phyloP scores from a whole-genome alignment of 257 asterid genomes.

The Scutellaria galericulata region DNA sequence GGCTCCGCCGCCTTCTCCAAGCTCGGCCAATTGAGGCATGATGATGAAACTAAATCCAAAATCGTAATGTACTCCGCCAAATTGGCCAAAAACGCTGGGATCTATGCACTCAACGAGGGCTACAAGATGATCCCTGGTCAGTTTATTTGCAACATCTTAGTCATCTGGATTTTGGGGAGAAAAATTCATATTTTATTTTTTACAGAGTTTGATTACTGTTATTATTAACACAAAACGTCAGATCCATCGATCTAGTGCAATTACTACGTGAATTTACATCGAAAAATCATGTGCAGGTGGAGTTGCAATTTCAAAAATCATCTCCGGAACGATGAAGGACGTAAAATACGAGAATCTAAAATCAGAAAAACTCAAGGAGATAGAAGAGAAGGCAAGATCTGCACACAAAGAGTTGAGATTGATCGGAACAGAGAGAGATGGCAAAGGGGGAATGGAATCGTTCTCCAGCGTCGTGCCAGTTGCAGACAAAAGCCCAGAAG shows the following conservation, averaged over 20 bases:
- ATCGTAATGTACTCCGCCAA: slow-evolving; percentile 34
- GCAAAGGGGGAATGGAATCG: neutral
- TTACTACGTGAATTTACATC: no score
- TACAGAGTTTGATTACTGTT: no score
- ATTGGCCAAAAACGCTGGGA: slow-evolving; percentile 30
- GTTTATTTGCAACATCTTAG: no score
- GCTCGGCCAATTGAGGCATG: slow-evolving; percentile 34
- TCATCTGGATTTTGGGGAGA: no score
- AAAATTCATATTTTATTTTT: no score
- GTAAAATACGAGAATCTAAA: slow-evolving; percentile 39
- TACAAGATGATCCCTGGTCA: slow-evolving; percentile 52
- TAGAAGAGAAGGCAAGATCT: slow-evolving; percentile 2
- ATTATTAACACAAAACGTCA: no score
- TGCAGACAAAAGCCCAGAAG: slow-evolving; percentile 42
- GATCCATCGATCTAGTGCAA: no score
- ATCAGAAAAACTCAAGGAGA: neutral
- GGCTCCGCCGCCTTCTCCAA: slow-evolving; percentile 30
- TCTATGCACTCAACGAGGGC: slow-evolving; percentile 35
- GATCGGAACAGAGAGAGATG: slow-evolving; percentile 25
- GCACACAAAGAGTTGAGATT: neutral
- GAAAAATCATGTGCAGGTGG: slow-evolving; percentile 41
- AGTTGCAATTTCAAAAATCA: slow-evolving; percentile 38
- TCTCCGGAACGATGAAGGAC: slow-evolving; percentile 40
- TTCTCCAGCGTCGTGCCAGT: no score
- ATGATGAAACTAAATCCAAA: slow-evolving; percentile 41